Evolutionary conservation across 805 yeast genomes (phyloP).

Genomic region (Teunomyces panamensis): DNA sequence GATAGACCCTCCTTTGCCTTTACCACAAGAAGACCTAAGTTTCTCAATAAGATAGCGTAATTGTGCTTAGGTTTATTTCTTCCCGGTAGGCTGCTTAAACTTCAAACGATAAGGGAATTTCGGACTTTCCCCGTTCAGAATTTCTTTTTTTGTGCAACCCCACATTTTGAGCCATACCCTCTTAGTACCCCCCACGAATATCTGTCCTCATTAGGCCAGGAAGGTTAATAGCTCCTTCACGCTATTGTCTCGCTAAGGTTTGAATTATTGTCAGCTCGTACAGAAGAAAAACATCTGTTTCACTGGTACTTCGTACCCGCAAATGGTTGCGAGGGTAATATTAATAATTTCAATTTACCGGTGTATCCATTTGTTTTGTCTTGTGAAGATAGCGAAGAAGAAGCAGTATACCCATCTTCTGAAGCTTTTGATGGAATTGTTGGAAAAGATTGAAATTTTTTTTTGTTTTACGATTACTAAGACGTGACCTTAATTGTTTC

Average conservation of each 20-base stretch:
- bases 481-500: not conserved
- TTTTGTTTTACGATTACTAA: not conserved
- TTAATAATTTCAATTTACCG: not conserved
- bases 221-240: not conserved
- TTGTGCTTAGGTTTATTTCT: no score
- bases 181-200: not conserved
- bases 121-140: no score
- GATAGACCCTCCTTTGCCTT: no score
- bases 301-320: not conserved
- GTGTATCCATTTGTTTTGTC: not conserved
- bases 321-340: not conserved
- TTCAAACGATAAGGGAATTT: no score
- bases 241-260: not conserved
- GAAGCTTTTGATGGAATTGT: not conserved
- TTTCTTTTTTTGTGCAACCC: not conserved
- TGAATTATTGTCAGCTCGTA: not conserved
- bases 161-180: not conserved
- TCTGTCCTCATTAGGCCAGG: not conserved
- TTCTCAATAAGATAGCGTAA: no score
- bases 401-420: not conserved
- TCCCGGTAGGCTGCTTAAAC: no score
- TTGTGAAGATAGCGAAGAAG: not conserved
- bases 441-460: not conserved
- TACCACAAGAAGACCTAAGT: no score
- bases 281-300: not conserved